Conservation (phyloP, 306 rosid species). For the Elaeagnus macrophylla region DNA sequence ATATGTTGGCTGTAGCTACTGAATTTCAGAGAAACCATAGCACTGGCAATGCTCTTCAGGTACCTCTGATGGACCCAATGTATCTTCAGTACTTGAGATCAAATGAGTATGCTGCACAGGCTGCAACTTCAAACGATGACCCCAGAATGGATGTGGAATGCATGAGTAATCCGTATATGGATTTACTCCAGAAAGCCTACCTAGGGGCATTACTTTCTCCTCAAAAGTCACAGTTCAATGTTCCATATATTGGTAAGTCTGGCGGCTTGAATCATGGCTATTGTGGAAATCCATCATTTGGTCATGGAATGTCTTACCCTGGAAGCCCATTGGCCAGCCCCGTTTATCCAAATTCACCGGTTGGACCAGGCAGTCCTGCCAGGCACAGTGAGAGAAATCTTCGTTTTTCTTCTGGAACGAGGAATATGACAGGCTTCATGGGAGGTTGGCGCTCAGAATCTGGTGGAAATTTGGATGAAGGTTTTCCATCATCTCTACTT, state of each 20-base stretch:
- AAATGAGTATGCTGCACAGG: slow-evolving; percentile 74
- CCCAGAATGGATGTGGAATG: slow-evolving; percentile 56
- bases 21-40: slow-evolving; percentile 66
- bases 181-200: slow-evolving; percentile 76
- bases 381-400: slow-evolving; percentile 60
- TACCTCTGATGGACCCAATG: slow-evolving; percentile 67
- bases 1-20: slow-evolving; percentile 33
- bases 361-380: slow-evolving; percentile 78
- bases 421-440: slow-evolving; percentile 53
- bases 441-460: slow-evolving; percentile 75
- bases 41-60: slow-evolving; percentile 51
- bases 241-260: slow-evolving; percentile 56
- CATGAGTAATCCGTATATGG: slow-evolving; percentile 55
- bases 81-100: slow-evolving; percentile 79
- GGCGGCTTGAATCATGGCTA: slow-evolving; percentile 66
- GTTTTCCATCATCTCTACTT: slow-evolving; percentile 64
- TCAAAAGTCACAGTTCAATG: slow-evolving; percentile 64
- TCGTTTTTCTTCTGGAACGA: slow-evolving; percentile 75
- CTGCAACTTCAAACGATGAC: slow-evolving; percentile 47
- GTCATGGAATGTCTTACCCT: slow-evolving; percentile 69
- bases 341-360: slow-evolving; percentile 55
- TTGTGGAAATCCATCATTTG: slow-evolving; percentile 65
- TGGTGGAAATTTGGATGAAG: slow-evolving; percentile 64
- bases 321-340: slow-evolving; percentile 74
- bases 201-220: slow-evolving; percentile 58